Evolutionary conservation across 2,329 filamentous ascomycete genomes (phyloP).

Genomic region (Chrysosphaeria jannelii): DNA sequence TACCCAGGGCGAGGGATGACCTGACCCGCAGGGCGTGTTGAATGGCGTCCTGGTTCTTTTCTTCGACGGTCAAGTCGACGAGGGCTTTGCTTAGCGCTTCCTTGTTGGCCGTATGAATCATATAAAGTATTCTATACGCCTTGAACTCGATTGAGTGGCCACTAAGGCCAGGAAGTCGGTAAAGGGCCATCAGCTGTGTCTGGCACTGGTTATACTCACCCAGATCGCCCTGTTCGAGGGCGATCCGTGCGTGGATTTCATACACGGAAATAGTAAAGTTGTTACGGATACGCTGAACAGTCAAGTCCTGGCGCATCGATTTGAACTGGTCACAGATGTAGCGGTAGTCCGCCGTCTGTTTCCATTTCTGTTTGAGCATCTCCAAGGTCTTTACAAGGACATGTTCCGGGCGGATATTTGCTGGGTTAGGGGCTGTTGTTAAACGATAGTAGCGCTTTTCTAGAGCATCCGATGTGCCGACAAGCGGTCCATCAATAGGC

Average conservation of each 20-base stretch:
- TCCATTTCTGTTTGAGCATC: constrained; percentile 82
- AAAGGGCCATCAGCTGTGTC: constrained; percentile 81
- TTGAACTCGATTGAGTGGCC: constrained; percentile 89
- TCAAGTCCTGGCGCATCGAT: constrained; percentile 88
- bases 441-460: constrained; percentile 91
- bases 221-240: constrained; percentile 90
- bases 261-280: constrained; percentile 92
- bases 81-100: constrained; percentile 93
- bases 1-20: constrained; percentile 70
- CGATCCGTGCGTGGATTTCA: constrained; percentile 91
- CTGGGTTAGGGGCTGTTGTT: constrained; percentile 65
- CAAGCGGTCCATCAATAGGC: constrained; percentile 39
- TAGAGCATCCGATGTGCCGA: constrained; percentile 55
- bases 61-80: constrained; percentile 94
- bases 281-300: constrained; percentile 88
- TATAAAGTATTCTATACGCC: constrained; percentile 98
- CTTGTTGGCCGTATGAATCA: constrained; percentile 95
- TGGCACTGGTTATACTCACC: constrained; percentile 99
- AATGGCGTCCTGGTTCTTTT: constrained; percentile 60
- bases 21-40: constrained; percentile 80
- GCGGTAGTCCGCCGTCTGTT: constrained; percentile 69
- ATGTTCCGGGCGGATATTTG: constrained; percentile 57
- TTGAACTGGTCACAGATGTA: constrained; percentile 99
- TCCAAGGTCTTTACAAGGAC: constrained; percentile 65
- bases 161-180: constrained; percentile 47